Evolutionary conservation across 2,329 filamentous ascomycete genomes (phyloP), one percentile per base, ranked within the genome.

Genomic region (Metarhizium album): DNA sequence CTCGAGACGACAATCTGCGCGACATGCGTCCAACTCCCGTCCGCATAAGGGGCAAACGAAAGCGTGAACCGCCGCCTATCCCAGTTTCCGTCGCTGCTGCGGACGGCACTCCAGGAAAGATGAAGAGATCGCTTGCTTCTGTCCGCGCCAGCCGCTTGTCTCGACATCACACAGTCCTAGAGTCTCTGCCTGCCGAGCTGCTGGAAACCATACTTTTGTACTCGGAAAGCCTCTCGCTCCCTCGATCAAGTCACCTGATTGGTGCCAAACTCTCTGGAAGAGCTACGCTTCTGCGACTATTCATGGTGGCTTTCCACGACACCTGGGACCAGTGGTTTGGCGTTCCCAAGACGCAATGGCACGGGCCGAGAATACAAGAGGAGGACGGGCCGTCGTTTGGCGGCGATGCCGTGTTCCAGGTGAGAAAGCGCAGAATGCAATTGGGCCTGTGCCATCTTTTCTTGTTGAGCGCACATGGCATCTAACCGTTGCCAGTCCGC

Each of bases 121-220:
- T 57, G 51, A 64, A 58, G 45, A 60, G 58, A 23, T 62, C 61
- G 0, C 54, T 69, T 8, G 57, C 59, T 9, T 56, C 58, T n/a
- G 62, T 67, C 42, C 55, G 67, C 20, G 59, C 62, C 22, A 52
- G 56, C 8, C 61, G 63, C 42, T 51, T 59, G 14, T 50, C 55
- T 13, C 61, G 61, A 22, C 56, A 50, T 24, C 60, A 62, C 16
- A 48, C 57, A 3, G 59, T 45, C 11, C 57, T 70, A 22, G 62
- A 69, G 47, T 58, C 58, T 29, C 62, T 81, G 8, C 78, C 78
- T 0, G 59, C 71, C 6, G 78, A 81, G 59, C 65, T 81, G 23
- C 67, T 81, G 13, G 75, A 80, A 58, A 66, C 54, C 31, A 78
- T 82, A 46, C 72, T 79, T 50, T 61, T 75, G 54, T 62, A 73